Conservation (phyloP, 2,329 filamentous ascomycete species). For the Juglanconis oblonga region DNA sequence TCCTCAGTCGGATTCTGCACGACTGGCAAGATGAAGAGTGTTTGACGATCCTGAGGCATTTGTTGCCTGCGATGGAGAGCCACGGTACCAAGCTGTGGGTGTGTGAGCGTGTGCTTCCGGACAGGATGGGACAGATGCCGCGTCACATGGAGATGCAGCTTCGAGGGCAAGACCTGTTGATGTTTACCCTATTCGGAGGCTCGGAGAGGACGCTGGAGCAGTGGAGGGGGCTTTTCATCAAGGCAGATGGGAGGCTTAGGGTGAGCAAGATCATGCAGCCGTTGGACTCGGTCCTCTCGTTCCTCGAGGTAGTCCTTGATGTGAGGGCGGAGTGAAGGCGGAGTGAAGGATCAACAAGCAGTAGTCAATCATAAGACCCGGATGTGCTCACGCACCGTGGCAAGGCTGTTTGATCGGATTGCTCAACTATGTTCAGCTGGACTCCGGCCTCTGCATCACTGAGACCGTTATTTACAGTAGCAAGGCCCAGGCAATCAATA, state of each 20-base stretch:
- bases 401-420: no score
- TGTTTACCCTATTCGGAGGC: constrained; percentile 18
- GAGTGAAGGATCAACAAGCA: background rate
- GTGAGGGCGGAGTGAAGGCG: background rate
- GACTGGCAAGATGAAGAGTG: constrained; percentile 37
- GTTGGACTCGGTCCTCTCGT: background rate
- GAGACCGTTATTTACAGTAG: background rate
- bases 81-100: constrained; percentile 16
- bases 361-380: background rate
- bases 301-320: background rate
- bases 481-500: background rate
- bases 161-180: constrained; percentile 3
- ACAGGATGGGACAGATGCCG: constrained; percentile 10
- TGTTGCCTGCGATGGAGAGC: constrained; percentile 31
- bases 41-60: constrained; percentile 30
- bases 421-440: background rate
- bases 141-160: constrained; percentile 14
- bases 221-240: constrained; percentile 12
- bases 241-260: constrained; percentile 11
- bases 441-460: background rate
- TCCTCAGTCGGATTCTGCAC: constrained; percentile 36
- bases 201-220: constrained; percentile 15
- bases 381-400: no score
- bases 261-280: background rate
- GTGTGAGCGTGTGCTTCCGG: constrained; percentile 18